Base-by-base conservation (phyloP, 192 early-diverging fungal species). In the Allomyces macrogynus region DNA sequence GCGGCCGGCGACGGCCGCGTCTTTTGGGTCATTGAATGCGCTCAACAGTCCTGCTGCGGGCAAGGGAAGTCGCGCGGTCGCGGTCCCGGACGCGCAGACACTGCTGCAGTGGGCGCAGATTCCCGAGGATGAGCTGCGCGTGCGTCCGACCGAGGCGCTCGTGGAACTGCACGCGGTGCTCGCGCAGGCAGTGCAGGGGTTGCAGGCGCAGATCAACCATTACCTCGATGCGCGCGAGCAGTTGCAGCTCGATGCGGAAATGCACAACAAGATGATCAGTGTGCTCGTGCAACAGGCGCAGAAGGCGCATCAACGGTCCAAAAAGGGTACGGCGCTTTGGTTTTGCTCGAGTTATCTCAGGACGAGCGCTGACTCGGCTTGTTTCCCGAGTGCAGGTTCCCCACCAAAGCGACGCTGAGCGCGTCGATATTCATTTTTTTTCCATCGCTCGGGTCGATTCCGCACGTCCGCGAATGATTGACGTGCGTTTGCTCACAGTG, bases 221-320 rank as follows among this genome's bases (percentile, higher is more conserved):
- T 80, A 77, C 74, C 66, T 82, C 8, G 81, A 82, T 64, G 61
- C 77, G 27, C 81, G 81, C 64, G 81, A 82, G 68, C 78, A 80
- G 70, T 72, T 82, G 61, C 66, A 78, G 9, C 78, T 82, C 77
- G 81, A 82, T 68, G 78, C 78, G 10, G 81, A 82, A 67, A 82
- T 82, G 81, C 78, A 82, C 66, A 77, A 82, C 72, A 82, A 82
- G 68, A 82, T 82, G 81, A 82, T 82, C 73, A 77, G 78, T 5
- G 71, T 69, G 42, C 65, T 82, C 44, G 81, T 82, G 61, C 74
- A 77, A 65, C 78, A 80, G 66, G 81, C 81, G 10, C 76, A 78
- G 61, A 75, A 80, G 66, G 71, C 70, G 57, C 75, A 78, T n/a
- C 49, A 57, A 16, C 49, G 49, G 20, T 57, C 49, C 49, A 57